Base-by-base conservation (phyloP, 306 rosid genomes). In the Hylodesmum podocarpum region DNA sequence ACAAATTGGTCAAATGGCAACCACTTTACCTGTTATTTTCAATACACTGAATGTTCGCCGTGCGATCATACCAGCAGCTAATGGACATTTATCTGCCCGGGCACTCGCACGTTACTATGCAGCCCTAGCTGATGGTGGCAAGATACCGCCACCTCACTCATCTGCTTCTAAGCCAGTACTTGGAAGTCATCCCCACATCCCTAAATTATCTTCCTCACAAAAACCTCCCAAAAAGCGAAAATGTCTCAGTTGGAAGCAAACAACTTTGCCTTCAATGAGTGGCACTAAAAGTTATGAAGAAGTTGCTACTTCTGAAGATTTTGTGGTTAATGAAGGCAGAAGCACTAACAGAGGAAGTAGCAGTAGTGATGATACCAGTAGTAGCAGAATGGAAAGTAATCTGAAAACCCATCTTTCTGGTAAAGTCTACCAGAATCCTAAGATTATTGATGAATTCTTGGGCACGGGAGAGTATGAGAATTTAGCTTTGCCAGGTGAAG, bases 61-160 rank as follows among this genome's bases (percentile, higher is more conserved):
- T 16, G 96, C 97, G 57, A 88, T 89, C 72, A 91, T 96, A 83
- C 99, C 99, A 27, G 89, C 98, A 31, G 99, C 94, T 22, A 96
- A 96, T 31, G 98, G 98, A 49, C 99, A 96, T 73, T 66, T 90
- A 87, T 89, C 99, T 59, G 99, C 98, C 25, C 94, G 98, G 28
- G 99, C 99, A 49, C 96, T 96, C 39, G 98, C 98, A 29, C 94
- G 99, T 24, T 96, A 91, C 50, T 96, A 96, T 72, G 99, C 99
- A 69, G 87, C 98, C 65, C 86, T 96, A 27, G 98, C 83, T 40
- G 90, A 89, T 61, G 93, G 93, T 25, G 98, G 99, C 39, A 81
- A 84, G 54, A 76, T 93, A 79, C 99, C 99, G 1, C 87, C 86
- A 6, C 91, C 96, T 50, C 99, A 93, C 80, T 86, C 94, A 71